Percentiles rank a stretch among this genome's conserved stretches.
Conservation (phyloP, 768 basidiomycete genomes). For the Crassisporium funariophilum region DNA sequence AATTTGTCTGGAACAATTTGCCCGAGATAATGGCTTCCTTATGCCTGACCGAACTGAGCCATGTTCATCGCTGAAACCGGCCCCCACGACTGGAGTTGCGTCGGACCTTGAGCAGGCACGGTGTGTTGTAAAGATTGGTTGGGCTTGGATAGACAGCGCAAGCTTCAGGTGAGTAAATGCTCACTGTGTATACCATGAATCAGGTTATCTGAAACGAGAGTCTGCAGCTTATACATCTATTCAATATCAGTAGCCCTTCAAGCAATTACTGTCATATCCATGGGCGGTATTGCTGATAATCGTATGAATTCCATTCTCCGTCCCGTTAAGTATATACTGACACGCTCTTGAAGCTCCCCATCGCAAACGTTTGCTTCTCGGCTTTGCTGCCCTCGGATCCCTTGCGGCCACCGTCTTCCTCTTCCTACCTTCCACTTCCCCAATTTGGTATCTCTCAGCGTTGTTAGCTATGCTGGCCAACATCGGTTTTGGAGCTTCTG, state of each 20-base stretch:
- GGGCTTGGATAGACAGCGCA: slow-evolving; percentile 88
- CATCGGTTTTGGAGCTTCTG: slow-evolving; percentile 81
- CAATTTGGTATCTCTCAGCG: slow-evolving; percentile 69
- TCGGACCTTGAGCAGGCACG: slow-evolving; percentile 36
- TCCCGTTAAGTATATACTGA: neutral
- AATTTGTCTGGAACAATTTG: slow-evolving; percentile 86
- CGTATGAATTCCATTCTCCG: slow-evolving; percentile 55
- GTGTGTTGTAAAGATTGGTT: slow-evolving; percentile 82
- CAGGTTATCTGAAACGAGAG: neutral
- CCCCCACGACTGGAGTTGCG: slow-evolving; percentile 12
- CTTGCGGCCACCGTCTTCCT: slow-evolving; percentile 71
- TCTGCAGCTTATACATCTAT: slow-evolving; percentile 77
- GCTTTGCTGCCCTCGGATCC: slow-evolving; percentile 76
- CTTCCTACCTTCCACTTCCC: slow-evolving; percentile 67
- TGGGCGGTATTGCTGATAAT: slow-evolving; percentile 89
- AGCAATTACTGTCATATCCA: slow-evolving; percentile 92
- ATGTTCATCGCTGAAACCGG: slow-evolving; percentile 42
- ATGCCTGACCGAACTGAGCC: slow-evolving; percentile 66
- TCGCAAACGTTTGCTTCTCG: slow-evolving; percentile 76
- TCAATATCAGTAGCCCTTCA: slow-evolving; percentile 88
- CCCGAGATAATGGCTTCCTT: slow-evolving; percentile 82
- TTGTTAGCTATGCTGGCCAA: slow-evolving; percentile 78
- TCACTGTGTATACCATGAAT: neutral
- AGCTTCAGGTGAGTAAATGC: slow-evolving; percentile 74
- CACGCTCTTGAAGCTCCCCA: slow-evolving; percentile 45